Evolutionary conservation across 2,329 filamentous ascomycete species (phyloP).

Genomic region (Hypoxylon sp.): DNA sequence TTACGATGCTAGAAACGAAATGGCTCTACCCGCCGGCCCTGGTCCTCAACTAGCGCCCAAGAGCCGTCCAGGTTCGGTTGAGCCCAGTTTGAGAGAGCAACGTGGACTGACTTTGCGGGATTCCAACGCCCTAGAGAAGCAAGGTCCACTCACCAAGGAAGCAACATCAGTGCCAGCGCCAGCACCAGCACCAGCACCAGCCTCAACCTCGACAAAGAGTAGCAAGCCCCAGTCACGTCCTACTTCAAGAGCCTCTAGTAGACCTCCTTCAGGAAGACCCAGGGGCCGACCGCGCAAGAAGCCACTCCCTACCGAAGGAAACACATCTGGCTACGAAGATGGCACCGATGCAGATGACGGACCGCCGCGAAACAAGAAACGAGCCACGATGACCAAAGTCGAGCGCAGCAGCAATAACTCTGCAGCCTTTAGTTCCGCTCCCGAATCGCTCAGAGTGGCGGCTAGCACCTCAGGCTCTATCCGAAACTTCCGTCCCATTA

Average conservation of each 20-base stretch:
- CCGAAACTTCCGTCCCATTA: slow-evolving; percentile 80
- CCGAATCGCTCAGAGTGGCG: slow-evolving; percentile 85
- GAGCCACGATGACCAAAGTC: slow-evolving; percentile 78
- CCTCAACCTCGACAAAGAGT: slow-evolving; percentile 40
- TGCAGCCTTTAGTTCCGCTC: slow-evolving; percentile 73
- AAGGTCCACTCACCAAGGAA: slow-evolving; percentile 27
- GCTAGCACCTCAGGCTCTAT: slow-evolving; percentile 90
- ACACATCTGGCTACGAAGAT: slow-evolving; percentile 78
- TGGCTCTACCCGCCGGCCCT: slow-evolving; percentile 27
- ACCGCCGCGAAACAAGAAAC: slow-evolving; percentile 68
- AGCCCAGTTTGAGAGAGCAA: slow-evolving; percentile 32
- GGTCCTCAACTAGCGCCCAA: slow-evolving; percentile 27
- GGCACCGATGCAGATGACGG: slow-evolving; percentile 67
- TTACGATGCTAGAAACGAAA: slow-evolving; percentile 38
- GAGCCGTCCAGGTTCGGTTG: slow-evolving; percentile 42
- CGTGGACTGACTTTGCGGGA: slow-evolving; percentile 24
- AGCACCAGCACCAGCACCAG: slow-evolving; percentile 29
- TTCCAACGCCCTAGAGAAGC: slow-evolving; percentile 23
- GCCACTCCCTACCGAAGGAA: slow-evolving; percentile 60
- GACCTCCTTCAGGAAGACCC: slow-evolving; percentile 61
- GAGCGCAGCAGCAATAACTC: slow-evolving; percentile 71
- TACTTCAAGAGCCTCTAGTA: slow-evolving; percentile 66
- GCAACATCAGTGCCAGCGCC: slow-evolving; percentile 31
- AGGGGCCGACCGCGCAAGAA: slow-evolving; percentile 65
- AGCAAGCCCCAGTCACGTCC: slow-evolving; percentile 61